Conservation (phyloP, 495 filamentous ascomycete genomes). For the Astrothelium subdiscretum region DNA sequence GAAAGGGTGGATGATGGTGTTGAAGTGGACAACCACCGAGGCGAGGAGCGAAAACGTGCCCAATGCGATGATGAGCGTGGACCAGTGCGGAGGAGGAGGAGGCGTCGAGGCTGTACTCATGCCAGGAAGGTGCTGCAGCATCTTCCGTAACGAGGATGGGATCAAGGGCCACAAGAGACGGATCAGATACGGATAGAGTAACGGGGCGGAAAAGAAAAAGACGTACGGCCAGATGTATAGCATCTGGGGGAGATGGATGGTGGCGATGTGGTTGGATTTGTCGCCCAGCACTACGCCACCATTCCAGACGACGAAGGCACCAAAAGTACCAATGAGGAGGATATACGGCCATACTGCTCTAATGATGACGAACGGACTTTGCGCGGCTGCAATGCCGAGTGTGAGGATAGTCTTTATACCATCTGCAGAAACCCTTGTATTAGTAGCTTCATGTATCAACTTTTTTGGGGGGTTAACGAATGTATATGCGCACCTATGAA, state of each 20-base stretch:
- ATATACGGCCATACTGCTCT: constrained; percentile 53
- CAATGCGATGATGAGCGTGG: constrained; percentile 8
- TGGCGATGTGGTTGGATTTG: constrained; percentile 84
- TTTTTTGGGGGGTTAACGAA: not conserved
- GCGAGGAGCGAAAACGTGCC: constrained; percentile 36
- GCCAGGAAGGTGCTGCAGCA: constrained; percentile 7
- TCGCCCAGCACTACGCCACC: constrained; percentile 87
- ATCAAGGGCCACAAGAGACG: not conserved
- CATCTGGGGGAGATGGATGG: constrained; percentile 82
- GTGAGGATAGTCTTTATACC: constrained; percentile 49
- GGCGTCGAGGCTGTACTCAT: constrained; percentile 15
- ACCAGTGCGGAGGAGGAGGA: constrained; percentile 28
- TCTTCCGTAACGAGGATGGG: not conserved
- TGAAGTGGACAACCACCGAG: constrained; percentile 54
- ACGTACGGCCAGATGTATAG: constrained; percentile 90
- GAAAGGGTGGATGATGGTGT: constrained; percentile 92
- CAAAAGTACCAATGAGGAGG: constrained; percentile 55
- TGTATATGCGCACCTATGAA: constrained; percentile 33
- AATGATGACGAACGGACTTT: constrained; percentile 38
- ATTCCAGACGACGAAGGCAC: constrained; percentile 71
- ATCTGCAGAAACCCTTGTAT: constrained; percentile 44
- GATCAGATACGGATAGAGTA: constrained; percentile 45
- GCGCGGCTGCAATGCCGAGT: constrained; percentile 43
- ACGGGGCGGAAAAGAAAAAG: constrained; percentile 75
- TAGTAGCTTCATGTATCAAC: constrained; percentile 25